These are phyloP conservation scores for Arctium minus DNA, from an alignment of 129 eudicot species.

Conservation along the genomic window DNA sequence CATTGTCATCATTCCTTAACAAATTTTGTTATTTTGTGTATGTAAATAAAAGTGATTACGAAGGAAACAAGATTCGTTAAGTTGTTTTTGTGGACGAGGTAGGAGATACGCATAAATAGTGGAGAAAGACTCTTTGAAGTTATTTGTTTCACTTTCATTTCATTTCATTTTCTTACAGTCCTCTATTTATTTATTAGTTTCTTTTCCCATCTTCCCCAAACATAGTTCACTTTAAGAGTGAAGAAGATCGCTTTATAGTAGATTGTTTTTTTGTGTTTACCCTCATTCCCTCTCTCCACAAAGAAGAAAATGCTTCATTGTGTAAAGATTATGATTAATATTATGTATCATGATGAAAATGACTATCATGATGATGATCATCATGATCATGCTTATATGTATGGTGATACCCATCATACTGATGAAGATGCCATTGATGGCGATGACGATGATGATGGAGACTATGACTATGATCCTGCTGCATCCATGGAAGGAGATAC, in stretches of 20 bases:
- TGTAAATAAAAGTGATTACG: not conserved
- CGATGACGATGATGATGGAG: slow-evolving; percentile 28
- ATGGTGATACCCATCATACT: slow-evolving; percentile 5
- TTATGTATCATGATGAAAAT: not conserved
- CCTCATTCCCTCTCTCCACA: not conserved
- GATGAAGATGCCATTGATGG: slow-evolving; percentile 29
- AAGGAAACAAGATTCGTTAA: not conserved
- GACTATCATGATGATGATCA: slow-evolving; percentile 2
- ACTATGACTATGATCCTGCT: slow-evolving; percentile 46
- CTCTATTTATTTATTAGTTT: slow-evolving; percentile 6
- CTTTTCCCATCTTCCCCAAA: slow-evolving; percentile 6
- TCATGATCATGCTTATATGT: not conserved
- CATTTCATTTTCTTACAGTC: not conserved
- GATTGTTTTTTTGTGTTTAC: not conserved
- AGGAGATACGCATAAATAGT: slow-evolving; percentile 1
- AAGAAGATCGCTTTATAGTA: not conserved
- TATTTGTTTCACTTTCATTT: slow-evolving; percentile 8
- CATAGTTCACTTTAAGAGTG: not conserved
- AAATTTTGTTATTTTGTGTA: not conserved
- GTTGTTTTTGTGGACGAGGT: slow-evolving; percentile 3
- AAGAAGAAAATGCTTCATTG: slow-evolving; percentile 20
- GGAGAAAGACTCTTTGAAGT: slow-evolving; percentile 1
- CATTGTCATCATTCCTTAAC: slow-evolving; percentile 1
- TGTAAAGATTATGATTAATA: not conserved
- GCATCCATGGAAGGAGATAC: slow-evolving; percentile 36